Conservation (phyloP, 75 land plant genomes). For the Picea sitchensis region DNA sequence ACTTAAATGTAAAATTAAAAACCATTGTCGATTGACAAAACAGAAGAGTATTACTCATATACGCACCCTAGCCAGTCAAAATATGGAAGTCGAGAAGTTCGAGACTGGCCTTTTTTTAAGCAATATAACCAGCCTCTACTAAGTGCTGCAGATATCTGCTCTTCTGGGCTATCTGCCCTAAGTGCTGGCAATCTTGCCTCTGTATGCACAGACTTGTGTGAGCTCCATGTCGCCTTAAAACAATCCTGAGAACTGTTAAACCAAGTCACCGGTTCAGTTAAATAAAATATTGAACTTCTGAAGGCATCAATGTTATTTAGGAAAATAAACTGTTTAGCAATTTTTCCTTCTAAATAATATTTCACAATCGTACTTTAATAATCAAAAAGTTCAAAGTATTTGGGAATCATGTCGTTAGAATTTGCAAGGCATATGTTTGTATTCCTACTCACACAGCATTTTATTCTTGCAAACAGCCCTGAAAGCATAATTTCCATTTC, state of each 20-base stretch:
- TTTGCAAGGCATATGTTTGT: too few relatives aligned
- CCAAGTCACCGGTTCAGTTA: background rate
- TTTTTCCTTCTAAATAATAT: background rate
- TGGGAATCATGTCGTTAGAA: too few relatives aligned
- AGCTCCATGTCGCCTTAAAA: slow-evolving; percentile 89
- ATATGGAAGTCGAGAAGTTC: slow-evolving; percentile 63
- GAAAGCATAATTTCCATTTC: background rate
- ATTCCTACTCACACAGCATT: background rate
- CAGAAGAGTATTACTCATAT: background rate
- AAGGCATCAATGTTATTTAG: background rate
- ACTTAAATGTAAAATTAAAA: too few relatives aligned
- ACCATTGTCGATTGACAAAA: too few relatives aligned
- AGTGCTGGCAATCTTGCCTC: slow-evolving; percentile 26
- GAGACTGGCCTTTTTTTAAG: slow-evolving; percentile 70
- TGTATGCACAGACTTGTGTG: slow-evolving; percentile 81
- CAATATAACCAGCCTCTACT: slow-evolving; percentile 85
- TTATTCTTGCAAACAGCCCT: background rate
- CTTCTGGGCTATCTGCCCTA: slow-evolving; percentile 21
- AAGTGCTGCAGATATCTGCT: slow-evolving; percentile 22
- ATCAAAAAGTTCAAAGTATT: too few relatives aligned
- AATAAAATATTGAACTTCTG: background rate
- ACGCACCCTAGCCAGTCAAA: slow-evolving; percentile 98
- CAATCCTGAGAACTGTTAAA: slow-evolving; percentile 86
- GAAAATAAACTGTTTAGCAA: background rate
- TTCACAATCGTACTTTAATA: too few relatives aligned